These are phyloP conservation scores for Hypoxylon perforatum DNA, from an alignment of 495 filamentous ascomycete species.

Conservation along the genomic window DNA sequence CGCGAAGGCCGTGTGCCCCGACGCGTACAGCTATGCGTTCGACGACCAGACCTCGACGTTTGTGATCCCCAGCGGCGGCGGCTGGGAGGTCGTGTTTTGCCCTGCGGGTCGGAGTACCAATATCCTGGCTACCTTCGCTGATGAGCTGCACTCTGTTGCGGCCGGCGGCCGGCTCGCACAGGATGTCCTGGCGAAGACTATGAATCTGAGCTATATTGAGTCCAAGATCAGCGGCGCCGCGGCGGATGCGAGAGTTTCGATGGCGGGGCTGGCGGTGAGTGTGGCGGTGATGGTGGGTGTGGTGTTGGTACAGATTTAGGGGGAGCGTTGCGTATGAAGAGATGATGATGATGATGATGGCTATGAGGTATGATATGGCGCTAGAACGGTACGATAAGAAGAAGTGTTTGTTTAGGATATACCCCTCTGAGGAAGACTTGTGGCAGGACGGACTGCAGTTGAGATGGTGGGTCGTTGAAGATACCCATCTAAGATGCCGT, in stretches of 20 bases:
- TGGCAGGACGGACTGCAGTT: too few relatives aligned
- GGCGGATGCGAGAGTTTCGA: neutral
- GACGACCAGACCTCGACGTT: slow-evolving; percentile 82
- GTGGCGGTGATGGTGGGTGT: slow-evolving; percentile 12
- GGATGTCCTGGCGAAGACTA: slow-evolving; percentile 39
- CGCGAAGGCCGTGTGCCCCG: slow-evolving; percentile 80
- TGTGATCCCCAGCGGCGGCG: slow-evolving; percentile 75
- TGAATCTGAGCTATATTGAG: slow-evolving; percentile 48
- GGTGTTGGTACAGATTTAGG: slow-evolving; percentile 6
- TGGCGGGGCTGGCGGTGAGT: neutral
- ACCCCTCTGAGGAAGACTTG: slow-evolving; percentile 13
- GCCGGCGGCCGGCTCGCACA: slow-evolving; percentile 29
- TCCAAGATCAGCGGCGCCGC: slow-evolving; percentile 27
- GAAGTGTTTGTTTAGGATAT: slow-evolving; percentile 17
- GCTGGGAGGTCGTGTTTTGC: slow-evolving; percentile 82
- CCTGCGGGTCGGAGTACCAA: slow-evolving; percentile 75
- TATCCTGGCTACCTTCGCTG: slow-evolving; percentile 65
- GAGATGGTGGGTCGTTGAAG: neutral
- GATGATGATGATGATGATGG: neutral
- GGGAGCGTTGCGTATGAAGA: neutral
- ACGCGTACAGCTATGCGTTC: slow-evolving; percentile 84
- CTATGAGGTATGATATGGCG: slow-evolving; percentile 6
- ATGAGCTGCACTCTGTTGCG: slow-evolving; percentile 53
- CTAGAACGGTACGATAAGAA: neutral
- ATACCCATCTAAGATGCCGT: too few relatives aligned